Percentiles rank a stretch among this genome's conserved stretches.
phyloP scores from a whole-genome alignment of 148 eudicot species.

The Nepenthes gracilis region DNA sequence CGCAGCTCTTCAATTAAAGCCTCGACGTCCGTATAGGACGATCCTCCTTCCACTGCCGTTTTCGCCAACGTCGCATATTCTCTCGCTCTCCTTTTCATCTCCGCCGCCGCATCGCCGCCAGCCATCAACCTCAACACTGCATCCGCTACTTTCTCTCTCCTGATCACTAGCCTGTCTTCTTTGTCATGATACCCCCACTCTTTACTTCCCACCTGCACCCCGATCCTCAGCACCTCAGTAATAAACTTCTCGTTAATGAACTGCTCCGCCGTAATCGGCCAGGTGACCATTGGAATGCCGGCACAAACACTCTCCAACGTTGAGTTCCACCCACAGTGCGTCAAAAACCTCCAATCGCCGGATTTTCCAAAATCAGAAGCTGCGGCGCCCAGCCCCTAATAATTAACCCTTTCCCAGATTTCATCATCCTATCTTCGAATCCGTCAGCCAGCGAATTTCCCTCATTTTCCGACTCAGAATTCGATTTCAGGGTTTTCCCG shows the following conservation, averaged over 20 bases:
- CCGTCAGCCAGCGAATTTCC: slow-evolving; percentile 11
- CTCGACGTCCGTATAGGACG: slow-evolving; percentile 3
- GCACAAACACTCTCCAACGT: slow-evolving; percentile 6
- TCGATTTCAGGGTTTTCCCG: neutral
- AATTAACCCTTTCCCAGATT: slow-evolving; percentile 9
- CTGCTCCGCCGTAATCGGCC: slow-evolving; percentile 22
- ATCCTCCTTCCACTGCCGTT: slow-evolving; percentile 12
- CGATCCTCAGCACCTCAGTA: slow-evolving; percentile 3
- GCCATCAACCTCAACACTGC: slow-evolving; percentile 13
- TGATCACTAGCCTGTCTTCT: too few species aligned
- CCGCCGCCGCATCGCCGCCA: slow-evolving; percentile 13
- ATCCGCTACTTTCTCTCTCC: slow-evolving; percentile 6
- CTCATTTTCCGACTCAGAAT: neutral
- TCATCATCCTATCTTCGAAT: slow-evolving; percentile 9
- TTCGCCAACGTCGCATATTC: slow-evolving; percentile 6
- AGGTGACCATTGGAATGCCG: slow-evolving; percentile 17
- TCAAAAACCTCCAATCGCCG: slow-evolving; percentile 15
- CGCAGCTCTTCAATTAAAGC: slow-evolving; percentile 2
- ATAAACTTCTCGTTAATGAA: slow-evolving; percentile 18
- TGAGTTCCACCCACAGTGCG: slow-evolving; percentile 18
- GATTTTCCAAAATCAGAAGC: slow-evolving; percentile 14
- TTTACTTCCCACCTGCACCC: slow-evolving; percentile 3
- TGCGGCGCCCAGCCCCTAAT: slow-evolving; percentile 29
- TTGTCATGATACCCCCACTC: slow-evolving; percentile 1
- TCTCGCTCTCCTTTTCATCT: slow-evolving; percentile 9